Evolutionary conservation across 345 rosid species (phyloP), one percentile per base, ranked within the genome.

Genomic region (Streptanthus diversifolius): DNA sequence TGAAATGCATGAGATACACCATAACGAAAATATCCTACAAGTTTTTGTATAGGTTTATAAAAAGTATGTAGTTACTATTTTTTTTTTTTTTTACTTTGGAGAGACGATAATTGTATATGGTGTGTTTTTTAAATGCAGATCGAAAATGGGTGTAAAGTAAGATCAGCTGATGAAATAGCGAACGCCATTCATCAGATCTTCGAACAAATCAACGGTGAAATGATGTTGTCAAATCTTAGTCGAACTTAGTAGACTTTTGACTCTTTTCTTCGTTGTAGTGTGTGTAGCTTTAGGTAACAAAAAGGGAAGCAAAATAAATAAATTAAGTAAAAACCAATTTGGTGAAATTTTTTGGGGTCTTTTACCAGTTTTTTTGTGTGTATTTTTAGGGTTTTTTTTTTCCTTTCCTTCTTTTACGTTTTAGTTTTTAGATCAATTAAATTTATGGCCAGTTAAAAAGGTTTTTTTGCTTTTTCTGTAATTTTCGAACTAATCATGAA

Each of bases 141-240:
- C 35, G 96, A 86, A 80, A 90, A 90, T 13, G 88, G 78, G 0
- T 90, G 93, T 75, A 71, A 80, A 70, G 60, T 90, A 43, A 78
- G 80, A 73, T 80, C 93, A 56, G 87, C 86, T 0, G 86, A 84
- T 59, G 88, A 82, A 83, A 82, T 88, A 40, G 83, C 80, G 67
- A 73, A 84, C 67, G 80, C 88, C 21, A 83, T 83, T 76, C 80
- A 81, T 81, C 81, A 83, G 39, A 85, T 88, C 74, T 85, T 90
- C 74, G 84, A 73, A 79, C 58, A 75, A 66, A 73, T 84, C 85
- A 80, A 81, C 76, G 70, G 75, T 68, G 69, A 62, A 72, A 70
- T 70, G 73, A 82, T 75, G 54, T 33, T 65, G 79, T 79, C 77
- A 55, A 60, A 22, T 21, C 63, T 21, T 52, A 56, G 36, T 59